Evolutionary conservation across 345 rosid genomes (phyloP), one percentile per base, ranked within the genome.

Genomic region (Kandelia obovata): DNA sequence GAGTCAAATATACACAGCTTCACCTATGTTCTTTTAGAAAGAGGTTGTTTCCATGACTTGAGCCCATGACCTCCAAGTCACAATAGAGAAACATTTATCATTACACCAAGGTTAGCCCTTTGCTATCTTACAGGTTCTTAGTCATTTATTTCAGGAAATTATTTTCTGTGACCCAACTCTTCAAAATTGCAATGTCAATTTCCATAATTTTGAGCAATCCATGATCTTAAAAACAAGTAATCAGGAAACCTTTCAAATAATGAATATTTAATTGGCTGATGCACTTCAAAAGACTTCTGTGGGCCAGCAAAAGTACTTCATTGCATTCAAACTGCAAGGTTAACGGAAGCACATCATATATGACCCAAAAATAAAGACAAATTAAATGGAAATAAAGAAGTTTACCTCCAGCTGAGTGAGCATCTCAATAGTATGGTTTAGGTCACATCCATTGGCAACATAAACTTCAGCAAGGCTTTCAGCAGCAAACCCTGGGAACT

Each of bases 401-500:
- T 23, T 27, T 39, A 96, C 99, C 99, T 96, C 99, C 26, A 96
- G 93, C 80, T 92, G 98, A 72, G 91, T 96, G 67, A 96, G 98
- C 94, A 92, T 96, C 81, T 96, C 99, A 66, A 96, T 74, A 11
- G 99, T 96, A 79, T 89, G 79, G 68, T 87, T 89, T 76, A 96
- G 75, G 80, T 96, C 98, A 76, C 91, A 87, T 26, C 92, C 91
- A 83, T 86, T 92, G 70, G 99, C 96, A 72, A 78, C 80, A 81
- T 84, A 96, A 67, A 96, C 99, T 78, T 96, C 98, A 21, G 91
- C 88, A 35, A 96, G 92, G 83, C 99, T 92, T 78, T 92, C 99
- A 62, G 91, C 83, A 69, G 96, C 92, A 77, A 96, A 96, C 30
- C 97, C 99, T 72, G 99, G 95, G 76, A 96, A 96, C 57, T 90